phyloP scores from a whole-genome alignment of 2,329 filamentous ascomycete species.

The Fulvia fulva region DNA sequence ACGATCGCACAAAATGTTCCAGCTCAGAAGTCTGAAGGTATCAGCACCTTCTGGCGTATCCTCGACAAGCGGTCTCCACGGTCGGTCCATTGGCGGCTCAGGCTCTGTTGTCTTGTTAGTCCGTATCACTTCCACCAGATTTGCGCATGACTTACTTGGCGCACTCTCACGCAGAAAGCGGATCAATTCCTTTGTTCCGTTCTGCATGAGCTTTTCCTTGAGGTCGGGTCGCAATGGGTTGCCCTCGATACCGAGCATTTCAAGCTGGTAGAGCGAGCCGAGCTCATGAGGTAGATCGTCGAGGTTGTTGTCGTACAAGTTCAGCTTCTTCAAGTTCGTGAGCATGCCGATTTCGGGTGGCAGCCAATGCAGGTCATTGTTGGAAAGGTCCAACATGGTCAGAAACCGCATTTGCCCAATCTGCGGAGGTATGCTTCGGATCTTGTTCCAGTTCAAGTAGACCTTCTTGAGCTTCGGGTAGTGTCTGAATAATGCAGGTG shows the following conservation, averaged over 20 bases:
- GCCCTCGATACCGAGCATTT: conserved; percentile 86
- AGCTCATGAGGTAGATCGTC: conserved; percentile 78
- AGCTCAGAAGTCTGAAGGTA: conserved; percentile 80
- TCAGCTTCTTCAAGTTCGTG: conserved; percentile 78
- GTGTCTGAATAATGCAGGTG: conserved; percentile 68
- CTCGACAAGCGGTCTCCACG: conserved; percentile 71
- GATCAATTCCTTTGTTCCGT: conserved; percentile 81
- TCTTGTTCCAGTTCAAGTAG: conserved; percentile 89
- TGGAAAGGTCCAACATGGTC: conserved; percentile 79
- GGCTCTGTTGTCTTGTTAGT: conserved; percentile 56
- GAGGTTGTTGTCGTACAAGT: conserved; percentile 88
- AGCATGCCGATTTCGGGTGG: conserved; percentile 96
- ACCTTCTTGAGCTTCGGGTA: conserved; percentile 89
- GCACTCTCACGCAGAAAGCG: conserved; percentile 78
- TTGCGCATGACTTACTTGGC: conserved; percentile 59
- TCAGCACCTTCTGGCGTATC: conserved; percentile 47
- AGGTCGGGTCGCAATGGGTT: conserved; percentile 72
- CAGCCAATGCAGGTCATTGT: conserved; percentile 77
- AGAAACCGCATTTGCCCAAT: conserved; percentile 81
- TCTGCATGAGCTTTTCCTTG: conserved; percentile 79
- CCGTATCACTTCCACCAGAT: neutral
- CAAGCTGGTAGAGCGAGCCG: conserved; percentile 81
- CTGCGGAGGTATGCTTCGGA: conserved; percentile 70
- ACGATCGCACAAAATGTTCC: conserved; percentile 94
- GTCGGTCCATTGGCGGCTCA: conserved; percentile 69